Percentiles rank a stretch among this genome's conserved stretches.
Conservation (phyloP, 176 grass and related monocot genomes). For the Eremochloa ophiuroides region DNA sequence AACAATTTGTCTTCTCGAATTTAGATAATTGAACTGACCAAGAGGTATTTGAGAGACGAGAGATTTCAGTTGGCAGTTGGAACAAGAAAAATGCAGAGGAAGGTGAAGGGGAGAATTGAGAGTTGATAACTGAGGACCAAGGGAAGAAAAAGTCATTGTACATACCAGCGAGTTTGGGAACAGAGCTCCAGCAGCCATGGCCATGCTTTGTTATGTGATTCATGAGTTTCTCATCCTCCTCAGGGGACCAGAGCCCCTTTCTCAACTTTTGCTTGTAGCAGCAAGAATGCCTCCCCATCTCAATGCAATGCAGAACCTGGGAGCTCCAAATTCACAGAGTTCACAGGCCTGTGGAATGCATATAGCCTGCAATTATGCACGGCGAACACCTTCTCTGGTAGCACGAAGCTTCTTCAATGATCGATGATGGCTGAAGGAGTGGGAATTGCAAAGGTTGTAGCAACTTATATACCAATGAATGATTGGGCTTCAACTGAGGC, state of each 20-base stretch:
- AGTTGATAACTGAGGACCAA: not conserved
- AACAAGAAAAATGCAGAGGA: slow-evolving; percentile 4
- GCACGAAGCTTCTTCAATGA: slow-evolving; percentile 30
- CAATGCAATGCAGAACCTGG: slow-evolving; percentile 36
- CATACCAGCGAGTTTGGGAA: slow-evolving; percentile 68
- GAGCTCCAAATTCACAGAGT: slow-evolving; percentile 13
- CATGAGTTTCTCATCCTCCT: slow-evolving; percentile 80
- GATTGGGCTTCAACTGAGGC: slow-evolving; percentile 35
- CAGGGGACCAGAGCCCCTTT: slow-evolving; percentile 79
- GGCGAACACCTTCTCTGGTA: not conserved
- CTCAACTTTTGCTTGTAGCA: slow-evolving; percentile 81
- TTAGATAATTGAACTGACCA: slow-evolving; percentile 12
- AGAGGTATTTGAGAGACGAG: not conserved
- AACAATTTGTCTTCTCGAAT: slow-evolving; percentile 13
- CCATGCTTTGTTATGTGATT: slow-evolving; percentile 68
- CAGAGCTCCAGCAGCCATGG: slow-evolving; percentile 81
- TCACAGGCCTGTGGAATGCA: slow-evolving; percentile 12
- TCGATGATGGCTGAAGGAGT: slow-evolving; percentile 35
- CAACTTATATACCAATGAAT: slow-evolving; percentile 29
- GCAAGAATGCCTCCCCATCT: slow-evolving; percentile 78
- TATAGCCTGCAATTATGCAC: slow-evolving; percentile 2
- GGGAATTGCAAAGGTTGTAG: slow-evolving; percentile 31
- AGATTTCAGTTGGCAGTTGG: not conserved
- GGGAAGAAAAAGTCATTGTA: not conserved
- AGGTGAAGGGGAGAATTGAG: slow-evolving; percentile 6